Percentiles rank a stretch among this genome's conserved stretches.
Conservation (phyloP, 176 grass and related monocot genomes). For the Carex littledalei region DNA sequence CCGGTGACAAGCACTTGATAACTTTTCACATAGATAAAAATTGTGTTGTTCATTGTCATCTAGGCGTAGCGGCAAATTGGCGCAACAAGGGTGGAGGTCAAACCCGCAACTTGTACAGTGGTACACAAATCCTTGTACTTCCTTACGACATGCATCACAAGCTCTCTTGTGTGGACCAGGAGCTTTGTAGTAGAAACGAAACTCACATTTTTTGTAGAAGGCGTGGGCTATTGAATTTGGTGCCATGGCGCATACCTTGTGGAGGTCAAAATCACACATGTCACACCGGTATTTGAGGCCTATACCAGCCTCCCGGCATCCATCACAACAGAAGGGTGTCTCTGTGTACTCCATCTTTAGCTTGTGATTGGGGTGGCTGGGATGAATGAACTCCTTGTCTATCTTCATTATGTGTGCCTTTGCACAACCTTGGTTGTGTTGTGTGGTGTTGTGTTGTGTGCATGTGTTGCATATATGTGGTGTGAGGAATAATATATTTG, state of each 20-base stretch:
- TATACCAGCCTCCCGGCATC: conserved; percentile 29
- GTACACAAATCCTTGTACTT: conserved; percentile 26
- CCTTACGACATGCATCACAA: conserved; percentile 27
- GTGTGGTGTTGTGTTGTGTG: not conserved
- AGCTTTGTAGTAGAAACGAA: conserved; percentile 19
- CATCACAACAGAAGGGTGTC: conserved; percentile 27
- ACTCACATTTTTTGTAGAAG: conserved; percentile 33
- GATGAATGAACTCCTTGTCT: conserved; percentile 30
- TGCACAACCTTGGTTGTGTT: not conserved
- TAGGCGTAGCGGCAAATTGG: conserved; percentile 21
- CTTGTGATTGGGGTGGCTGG: conserved; percentile 33
- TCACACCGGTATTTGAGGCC: conserved; percentile 35
- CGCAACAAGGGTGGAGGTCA: conserved; percentile 35
- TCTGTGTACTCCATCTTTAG: conserved; percentile 35
- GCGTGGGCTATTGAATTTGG: conserved; percentile 16
- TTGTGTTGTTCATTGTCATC: conserved; percentile 20
- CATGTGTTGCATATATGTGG: not conserved
- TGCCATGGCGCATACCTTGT: conserved; percentile 30
- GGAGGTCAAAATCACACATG: conserved; percentile 31
- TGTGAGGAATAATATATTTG: conserved; percentile 6
- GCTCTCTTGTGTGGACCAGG: conserved; percentile 7
- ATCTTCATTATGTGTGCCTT: conserved; percentile 26
- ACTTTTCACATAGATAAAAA: conserved; percentile 25
- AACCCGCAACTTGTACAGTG: conserved; percentile 30
- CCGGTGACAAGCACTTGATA: conserved; percentile 25